phyloP scores from a whole-genome alignment of 176 grass and related monocot species.

The Zea luxurians region DNA sequence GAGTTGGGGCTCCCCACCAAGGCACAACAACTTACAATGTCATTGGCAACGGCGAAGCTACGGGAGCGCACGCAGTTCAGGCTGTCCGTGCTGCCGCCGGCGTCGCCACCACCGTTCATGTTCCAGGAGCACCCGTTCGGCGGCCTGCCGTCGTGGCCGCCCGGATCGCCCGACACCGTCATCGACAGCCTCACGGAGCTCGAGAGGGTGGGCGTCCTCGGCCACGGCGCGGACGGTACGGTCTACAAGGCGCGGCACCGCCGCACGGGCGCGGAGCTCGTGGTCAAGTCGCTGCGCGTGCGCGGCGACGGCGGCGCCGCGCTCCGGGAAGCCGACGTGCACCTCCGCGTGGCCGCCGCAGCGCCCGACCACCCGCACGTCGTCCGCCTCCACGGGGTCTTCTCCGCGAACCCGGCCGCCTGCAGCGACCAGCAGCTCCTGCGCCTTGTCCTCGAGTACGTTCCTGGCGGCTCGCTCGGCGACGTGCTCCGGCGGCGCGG shows the following conservation, averaged over 20 bases:
- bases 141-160: conserved; percentile 22
- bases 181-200: conserved; percentile 33
- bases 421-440: background rate
- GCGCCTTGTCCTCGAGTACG: conserved; percentile 43
- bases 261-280: conserved; percentile 31
- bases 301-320: background rate
- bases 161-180: conserved; percentile 9
- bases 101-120: background rate
- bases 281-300: conserved; percentile 39
- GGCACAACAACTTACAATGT: background rate
- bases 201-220: conserved; percentile 38
- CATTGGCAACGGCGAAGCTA: conserved; percentile 16
- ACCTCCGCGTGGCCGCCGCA: conserved; percentile 26
- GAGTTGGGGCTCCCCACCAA: background rate
- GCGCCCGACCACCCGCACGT: conserved; percentile 33
- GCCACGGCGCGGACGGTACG: conserved; percentile 39
- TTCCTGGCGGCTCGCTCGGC: conserved; percentile 27
- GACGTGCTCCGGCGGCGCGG: conserved; percentile 26
- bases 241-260: conserved; percentile 46
- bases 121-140: conserved; percentile 4
- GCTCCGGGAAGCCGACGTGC: conserved; percentile 34
- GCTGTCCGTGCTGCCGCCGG: conserved; percentile 23
- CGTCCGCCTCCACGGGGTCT: conserved; percentile 35
- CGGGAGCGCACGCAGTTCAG: conserved; percentile 2
- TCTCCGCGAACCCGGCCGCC: background rate